These are phyloP conservation scores for Tolypocladium paradoxum DNA, from an alignment of 2,329 filamentous ascomycete species.

Conservation along the genomic window DNA sequence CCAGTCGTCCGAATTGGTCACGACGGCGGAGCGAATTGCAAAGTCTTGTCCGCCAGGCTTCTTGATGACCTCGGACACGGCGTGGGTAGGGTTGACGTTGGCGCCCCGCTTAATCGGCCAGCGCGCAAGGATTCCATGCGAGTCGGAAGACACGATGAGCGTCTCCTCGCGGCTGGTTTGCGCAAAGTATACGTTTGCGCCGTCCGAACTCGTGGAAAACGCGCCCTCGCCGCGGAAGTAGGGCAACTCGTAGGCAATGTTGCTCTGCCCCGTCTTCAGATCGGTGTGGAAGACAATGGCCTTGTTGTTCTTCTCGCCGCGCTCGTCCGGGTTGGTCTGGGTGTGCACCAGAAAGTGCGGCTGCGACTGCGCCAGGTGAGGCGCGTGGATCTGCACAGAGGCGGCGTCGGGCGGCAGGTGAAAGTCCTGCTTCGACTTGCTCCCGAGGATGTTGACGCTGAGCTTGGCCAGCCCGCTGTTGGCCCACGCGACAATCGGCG, in stretches of 20 bases:
- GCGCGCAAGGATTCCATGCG: conserved; percentile 62
- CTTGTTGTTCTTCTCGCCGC: conserved; percentile 43
- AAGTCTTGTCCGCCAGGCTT: conserved; percentile 54
- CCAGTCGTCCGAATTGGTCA: conserved; percentile 65
- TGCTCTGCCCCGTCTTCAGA: conserved; percentile 54
- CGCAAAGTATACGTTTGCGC: conserved; percentile 81
- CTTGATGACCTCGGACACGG: conserved; percentile 72
- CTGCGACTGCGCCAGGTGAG: conserved; percentile 57
- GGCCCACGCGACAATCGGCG: conserved; percentile 66
- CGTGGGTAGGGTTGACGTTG: conserved; percentile 46
- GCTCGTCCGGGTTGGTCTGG: conserved; percentile 43
- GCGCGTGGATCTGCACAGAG: conserved; percentile 59
- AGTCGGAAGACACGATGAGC: conserved; percentile 62
- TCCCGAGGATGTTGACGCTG: conserved; percentile 60
- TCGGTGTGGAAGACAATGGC: conserved; percentile 82
- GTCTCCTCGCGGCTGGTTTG: conserved; percentile 68
- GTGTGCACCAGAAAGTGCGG: conserved; percentile 82
- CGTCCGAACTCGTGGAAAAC: conserved; percentile 67
- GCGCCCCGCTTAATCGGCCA: conserved; percentile 50
- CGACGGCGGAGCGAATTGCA: conserved; percentile 66
- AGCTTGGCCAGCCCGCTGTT: conserved; percentile 52
- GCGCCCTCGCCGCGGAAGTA: conserved; percentile 58
- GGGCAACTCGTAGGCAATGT: conserved; percentile 73
- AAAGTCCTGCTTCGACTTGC: conserved; percentile 45
- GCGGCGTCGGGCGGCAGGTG: conserved; percentile 35